Conservation (phyloP, 1,284 basidiomycete species). For the Coniophora puteana region DNA sequence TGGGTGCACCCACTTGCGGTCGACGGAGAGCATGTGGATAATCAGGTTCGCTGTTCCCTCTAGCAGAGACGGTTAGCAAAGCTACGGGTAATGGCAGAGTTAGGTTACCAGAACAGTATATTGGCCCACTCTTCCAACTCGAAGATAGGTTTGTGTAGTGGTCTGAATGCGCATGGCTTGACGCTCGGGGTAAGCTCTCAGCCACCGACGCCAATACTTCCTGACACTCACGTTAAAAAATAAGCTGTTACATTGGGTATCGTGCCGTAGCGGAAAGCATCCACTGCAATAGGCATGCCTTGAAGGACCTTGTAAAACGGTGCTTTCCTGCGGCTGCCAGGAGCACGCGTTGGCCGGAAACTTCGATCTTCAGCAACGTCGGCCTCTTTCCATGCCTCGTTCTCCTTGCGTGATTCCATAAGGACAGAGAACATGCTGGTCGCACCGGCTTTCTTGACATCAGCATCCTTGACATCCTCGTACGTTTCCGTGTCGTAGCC, state of each 20-base stretch:
- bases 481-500: slow-evolving; percentile 7
- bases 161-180: slow-evolving; percentile 90
- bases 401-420: slow-evolving; percentile 81
- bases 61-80: slow-evolving; percentile 13
- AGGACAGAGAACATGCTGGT: slow-evolving; percentile 70
- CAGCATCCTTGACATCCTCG: slow-evolving; percentile 6
- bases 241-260: slow-evolving; percentile 88
- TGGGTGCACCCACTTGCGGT: slow-evolving; percentile 83
- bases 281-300: slow-evolving; percentile 96
- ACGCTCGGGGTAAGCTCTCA: slow-evolving; percentile 10
- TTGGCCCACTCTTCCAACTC: slow-evolving; percentile 86
- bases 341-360: slow-evolving; percentile 43
- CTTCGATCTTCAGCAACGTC: slow-evolving; percentile 47
- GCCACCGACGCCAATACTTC: not conserved
- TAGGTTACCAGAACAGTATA: slow-evolving; percentile 79
- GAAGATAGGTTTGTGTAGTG: slow-evolving; percentile 90
- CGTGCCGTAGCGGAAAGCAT: slow-evolving; percentile 91
- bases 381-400: slow-evolving; percentile 82
- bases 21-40: slow-evolving; percentile 84
- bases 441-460: slow-evolving; percentile 36
- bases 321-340: slow-evolving; percentile 67
- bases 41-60: slow-evolving; percentile 86
- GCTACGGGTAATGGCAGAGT: not conserved
- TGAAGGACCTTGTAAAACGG: slow-evolving; percentile 96
- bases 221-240: slow-evolving; percentile 66